phyloP scores from a whole-genome alignment of 352 stramenopile genomes.

The Globisporangium barbulae region DNA sequence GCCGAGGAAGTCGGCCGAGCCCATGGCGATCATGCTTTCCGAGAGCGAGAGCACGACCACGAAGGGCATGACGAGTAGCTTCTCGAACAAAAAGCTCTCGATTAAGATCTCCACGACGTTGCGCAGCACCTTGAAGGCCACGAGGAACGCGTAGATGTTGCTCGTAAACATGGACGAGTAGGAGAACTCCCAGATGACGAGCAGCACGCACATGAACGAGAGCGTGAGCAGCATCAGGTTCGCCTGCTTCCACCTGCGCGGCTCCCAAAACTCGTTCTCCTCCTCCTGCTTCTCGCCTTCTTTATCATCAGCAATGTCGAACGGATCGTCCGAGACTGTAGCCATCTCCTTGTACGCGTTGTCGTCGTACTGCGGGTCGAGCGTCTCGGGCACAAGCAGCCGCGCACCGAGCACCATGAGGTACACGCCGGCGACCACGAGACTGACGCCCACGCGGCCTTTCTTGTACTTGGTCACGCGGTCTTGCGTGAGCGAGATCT shows the following conservation, averaged over 20 bases:
- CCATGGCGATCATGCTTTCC: conserved; percentile 94
- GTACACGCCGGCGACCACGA: conserved; percentile 84
- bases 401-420: conserved; percentile 56
- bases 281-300: conserved; percentile 44
- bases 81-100: conserved; percentile 88
- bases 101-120: conserved; percentile 81
- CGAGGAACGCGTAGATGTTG: conserved; percentile 90
- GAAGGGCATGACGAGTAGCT: conserved; percentile 89
- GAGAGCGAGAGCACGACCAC: conserved; percentile 88
- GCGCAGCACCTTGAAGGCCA: conserved; percentile 90
- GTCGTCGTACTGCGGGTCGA: conserved; percentile 74
- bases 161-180: conserved; percentile 92
- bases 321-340: conserved; percentile 40
- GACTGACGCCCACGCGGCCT: conserved; percentile 80
- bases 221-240: conserved; percentile 89
- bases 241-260: conserved; percentile 86
- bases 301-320: conserved; percentile 72
- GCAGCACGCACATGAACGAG: conserved; percentile 79
- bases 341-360: conserved; percentile 75
- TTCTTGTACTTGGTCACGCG: conserved; percentile 82
- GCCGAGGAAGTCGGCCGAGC: conserved; percentile 92
- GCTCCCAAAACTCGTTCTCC: conserved; percentile 77
- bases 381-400: conserved; percentile 83
- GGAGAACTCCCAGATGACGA: conserved; percentile 96
- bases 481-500: conserved; percentile 74